Conservation (phyloP, 495 filamentous ascomycete genomes). For the Penicillium bialowiezense region DNA sequence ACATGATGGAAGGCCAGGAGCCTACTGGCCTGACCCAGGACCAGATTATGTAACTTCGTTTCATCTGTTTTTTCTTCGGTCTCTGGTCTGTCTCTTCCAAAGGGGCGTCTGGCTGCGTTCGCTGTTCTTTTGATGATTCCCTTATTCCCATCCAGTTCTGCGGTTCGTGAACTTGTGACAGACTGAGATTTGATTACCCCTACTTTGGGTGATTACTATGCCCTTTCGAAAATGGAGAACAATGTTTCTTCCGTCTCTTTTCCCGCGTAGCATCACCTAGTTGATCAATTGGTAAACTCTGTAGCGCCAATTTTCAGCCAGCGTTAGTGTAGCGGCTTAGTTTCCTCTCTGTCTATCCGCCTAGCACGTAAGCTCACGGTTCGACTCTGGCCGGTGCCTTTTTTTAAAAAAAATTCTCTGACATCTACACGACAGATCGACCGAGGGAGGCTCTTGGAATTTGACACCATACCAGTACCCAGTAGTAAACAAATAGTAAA, state of each 20-base stretch:
- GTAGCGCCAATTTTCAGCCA: too few relatives aligned
- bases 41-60: conserved; percentile 80
- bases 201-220: conserved; percentile 7
- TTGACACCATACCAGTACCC: too few relatives aligned
- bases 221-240: not conserved
- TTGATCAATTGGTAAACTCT: too few relatives aligned
- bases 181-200: conserved; percentile 6
- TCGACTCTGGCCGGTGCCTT: too few relatives aligned
- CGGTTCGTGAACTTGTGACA: not conserved
- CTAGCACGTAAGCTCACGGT: too few relatives aligned
- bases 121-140: conserved; percentile 22
- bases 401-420: too few relatives aligned
- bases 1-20: conserved; percentile 77
- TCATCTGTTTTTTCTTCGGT: conserved; percentile 6
- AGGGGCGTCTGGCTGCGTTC: conserved; percentile 1
- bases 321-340: too few relatives aligned
- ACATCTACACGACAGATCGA: too few relatives aligned
- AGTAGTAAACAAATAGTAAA: too few relatives aligned
- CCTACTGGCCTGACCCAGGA: conserved; percentile 84
- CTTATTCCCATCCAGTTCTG: conserved; percentile 20
- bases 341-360: too few relatives aligned
- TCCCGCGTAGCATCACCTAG: too few relatives aligned
- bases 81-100: conserved; percentile 3
- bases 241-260: not conserved
- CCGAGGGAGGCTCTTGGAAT: too few relatives aligned